These are phyloP conservation scores for Phytopythium vexans DNA, from an alignment of 352 stramenopile species.

Conservation along the genomic window DNA sequence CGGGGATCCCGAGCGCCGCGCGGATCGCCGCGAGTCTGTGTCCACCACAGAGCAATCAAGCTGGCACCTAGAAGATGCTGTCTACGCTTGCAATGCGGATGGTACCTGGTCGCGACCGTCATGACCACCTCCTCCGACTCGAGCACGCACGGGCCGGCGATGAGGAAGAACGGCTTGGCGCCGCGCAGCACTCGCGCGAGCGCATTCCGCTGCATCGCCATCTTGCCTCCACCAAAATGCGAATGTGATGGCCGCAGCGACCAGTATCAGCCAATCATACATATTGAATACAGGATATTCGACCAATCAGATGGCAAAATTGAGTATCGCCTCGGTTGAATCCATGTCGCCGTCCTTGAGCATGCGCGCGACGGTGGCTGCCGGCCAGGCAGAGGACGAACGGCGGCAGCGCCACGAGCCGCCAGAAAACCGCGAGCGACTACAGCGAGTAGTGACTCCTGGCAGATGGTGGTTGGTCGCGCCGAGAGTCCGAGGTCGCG, in stretches of 20 bases:
- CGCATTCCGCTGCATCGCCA: constrained; percentile 38
- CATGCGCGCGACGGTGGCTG: too few relatives aligned
- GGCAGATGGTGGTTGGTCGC: background rate
- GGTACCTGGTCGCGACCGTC: constrained; percentile 61
- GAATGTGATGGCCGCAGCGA: background rate
- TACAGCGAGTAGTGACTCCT: too few relatives aligned
- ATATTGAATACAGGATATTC: background rate
- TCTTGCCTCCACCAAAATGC: background rate
- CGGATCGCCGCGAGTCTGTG: constrained; percentile 55
- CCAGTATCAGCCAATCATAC: background rate
- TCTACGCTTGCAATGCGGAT: background rate
- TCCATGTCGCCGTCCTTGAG: too few relatives aligned
- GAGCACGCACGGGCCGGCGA: constrained; percentile 78
- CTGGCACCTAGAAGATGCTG: background rate
- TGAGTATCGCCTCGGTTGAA: background rate
- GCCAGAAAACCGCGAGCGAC: too few relatives aligned
- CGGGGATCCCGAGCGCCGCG: constrained; percentile 57
- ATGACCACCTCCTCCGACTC: constrained; percentile 70
- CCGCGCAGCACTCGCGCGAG: constrained; percentile 51
- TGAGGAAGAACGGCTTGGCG: constrained; percentile 80
- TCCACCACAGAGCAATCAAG: background rate
- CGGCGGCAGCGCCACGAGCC: too few relatives aligned
- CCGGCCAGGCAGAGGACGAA: too few relatives aligned
- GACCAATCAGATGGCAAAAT: background rate
- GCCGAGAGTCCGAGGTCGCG: too few relatives aligned